Evolutionary conservation across 306 rosid species (phyloP), one percentile per base, ranked within the genome.

Genomic region (Cicer arietinum): DNA sequence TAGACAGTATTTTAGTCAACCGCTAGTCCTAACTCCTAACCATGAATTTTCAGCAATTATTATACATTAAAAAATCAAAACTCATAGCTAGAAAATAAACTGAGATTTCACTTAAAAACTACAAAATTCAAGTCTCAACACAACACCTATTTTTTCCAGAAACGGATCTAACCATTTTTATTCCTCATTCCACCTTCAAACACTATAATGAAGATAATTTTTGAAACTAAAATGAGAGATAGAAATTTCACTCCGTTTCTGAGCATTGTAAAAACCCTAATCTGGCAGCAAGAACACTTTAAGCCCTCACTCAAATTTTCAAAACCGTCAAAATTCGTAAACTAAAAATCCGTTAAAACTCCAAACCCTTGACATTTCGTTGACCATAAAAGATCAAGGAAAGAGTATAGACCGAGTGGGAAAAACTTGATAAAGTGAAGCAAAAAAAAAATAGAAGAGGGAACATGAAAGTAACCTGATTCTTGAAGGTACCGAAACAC

Each of bases 401-500:
- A 56, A 14, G 8, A 16, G 1, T 16, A 59, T 44, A 14, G 10
- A 72, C 40, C 16, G 40, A 69, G 50, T 68, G 2, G 8, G 14
- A 73, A 48, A 7, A 5, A 39, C 9, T 30, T 30, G 37, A 30
- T n/a, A 37, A 46, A 57, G 14, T 25, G 35, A 25, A 14, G 16
- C 16, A 14, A 14, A 41, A 8, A n/a, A 1, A 76, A 40, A 39
- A 13, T 18, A 53, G 12, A 4, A 51, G 30, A n/a, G 3, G 42
- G 9, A 8, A 52, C 16, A n/a, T 8, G 1, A 78, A 66, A 60
- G 20, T 70, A 9, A 90, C 98, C 98, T 85, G 98, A 93, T 79
- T 93, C 98, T 51, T 93, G 98, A 71, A 93, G 93, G 82, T 90
- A 93, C 20, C 98, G 98, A 73, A 93, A 93, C 5, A 93, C 91